Conservation (phyloP, 345 rosid species). For the Ailanthus altissimus region DNA sequence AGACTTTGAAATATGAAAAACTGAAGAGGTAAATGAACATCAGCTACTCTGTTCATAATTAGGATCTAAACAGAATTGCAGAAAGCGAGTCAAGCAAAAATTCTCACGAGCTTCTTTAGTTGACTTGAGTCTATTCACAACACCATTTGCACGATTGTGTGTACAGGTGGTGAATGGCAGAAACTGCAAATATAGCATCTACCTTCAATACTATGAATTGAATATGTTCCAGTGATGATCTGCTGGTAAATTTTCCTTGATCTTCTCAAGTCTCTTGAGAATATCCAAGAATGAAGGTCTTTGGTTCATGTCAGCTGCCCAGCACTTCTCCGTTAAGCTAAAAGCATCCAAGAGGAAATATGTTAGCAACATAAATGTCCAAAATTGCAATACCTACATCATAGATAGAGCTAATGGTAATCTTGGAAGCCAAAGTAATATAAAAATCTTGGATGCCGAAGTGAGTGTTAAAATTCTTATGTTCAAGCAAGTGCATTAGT, state of each 20-base stretch:
- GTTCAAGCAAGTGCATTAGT: not conserved
- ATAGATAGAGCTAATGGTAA: not conserved
- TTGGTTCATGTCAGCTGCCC: constrained; percentile 84
- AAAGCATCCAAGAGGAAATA: constrained; percentile 22
- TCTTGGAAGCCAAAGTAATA: too few species aligned
- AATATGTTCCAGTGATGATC: constrained; percentile 90
- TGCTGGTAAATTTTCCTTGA: constrained; percentile 60
- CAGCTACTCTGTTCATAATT: not conserved
- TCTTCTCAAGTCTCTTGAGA: constrained; percentile 88
- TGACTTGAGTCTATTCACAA: constrained; percentile 32
- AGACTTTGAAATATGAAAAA: not conserved
- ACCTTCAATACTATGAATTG: constrained; percentile 43
- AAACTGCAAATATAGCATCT: constrained; percentile 1
- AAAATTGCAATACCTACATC: not conserved
- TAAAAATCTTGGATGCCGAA: too few species aligned
- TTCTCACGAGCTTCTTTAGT: constrained; percentile 21
- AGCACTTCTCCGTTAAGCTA: constrained; percentile 78
- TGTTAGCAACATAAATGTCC: constrained; percentile 18
- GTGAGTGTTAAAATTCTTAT: too few species aligned
- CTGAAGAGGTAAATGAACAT: not conserved
- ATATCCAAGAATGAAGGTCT: constrained; percentile 94
- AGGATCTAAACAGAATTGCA: constrained; percentile 9
- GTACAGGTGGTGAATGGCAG: constrained; percentile 1
- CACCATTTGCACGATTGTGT: constrained; percentile 19
- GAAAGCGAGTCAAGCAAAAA: constrained; percentile 16